Conservation (phyloP, 169 alveolate species). For the Besnoitia besnoiti region DNA sequence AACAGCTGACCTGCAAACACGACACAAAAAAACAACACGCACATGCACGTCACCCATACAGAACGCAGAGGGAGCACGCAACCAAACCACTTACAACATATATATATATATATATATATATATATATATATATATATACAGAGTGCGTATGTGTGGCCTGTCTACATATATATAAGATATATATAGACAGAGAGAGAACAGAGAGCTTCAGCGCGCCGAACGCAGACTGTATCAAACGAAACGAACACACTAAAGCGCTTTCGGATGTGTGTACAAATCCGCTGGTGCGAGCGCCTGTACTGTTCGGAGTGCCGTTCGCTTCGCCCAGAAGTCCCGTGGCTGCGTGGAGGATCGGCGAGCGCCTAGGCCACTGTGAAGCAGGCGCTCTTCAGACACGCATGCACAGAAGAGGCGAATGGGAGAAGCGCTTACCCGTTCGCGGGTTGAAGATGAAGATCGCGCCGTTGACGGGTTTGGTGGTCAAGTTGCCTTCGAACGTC, state of each 20-base stretch:
- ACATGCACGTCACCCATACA: not conserved
- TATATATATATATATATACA: too few relatives aligned
- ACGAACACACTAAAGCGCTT: not conserved
- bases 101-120: too few relatives aligned
- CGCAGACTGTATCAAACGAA: not conserved
- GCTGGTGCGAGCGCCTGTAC: too few relatives aligned
- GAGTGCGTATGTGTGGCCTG: too few relatives aligned
- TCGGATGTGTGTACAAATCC: too few relatives aligned
- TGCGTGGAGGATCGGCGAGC: too few relatives aligned
- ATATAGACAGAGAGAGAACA: not conserved
- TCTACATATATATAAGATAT: not conserved
- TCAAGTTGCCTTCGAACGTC: constrained; percentile 99
- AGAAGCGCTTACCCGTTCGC: constrained; percentile 80
- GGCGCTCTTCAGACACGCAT: too few relatives aligned
- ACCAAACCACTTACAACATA: too few relatives aligned
- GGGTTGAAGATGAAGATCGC: constrained; percentile 99
- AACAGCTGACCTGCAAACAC: constrained; percentile 93
- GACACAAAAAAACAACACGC: not conserved
- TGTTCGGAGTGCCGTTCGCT: too few relatives aligned
- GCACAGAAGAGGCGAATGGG: not conserved
- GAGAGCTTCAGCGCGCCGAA: not conserved
- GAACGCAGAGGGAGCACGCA: not conserved
- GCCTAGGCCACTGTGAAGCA: too few relatives aligned
- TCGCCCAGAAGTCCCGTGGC: too few relatives aligned
- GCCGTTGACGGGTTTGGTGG: constrained; percentile 99